Percentiles rank a stretch among this genome's conserved stretches.
These are phyloP conservation scores for Starmerella gropengiesseri DNA, from an alignment of 805 yeast genomes.

Conservation along the genomic window DNA sequence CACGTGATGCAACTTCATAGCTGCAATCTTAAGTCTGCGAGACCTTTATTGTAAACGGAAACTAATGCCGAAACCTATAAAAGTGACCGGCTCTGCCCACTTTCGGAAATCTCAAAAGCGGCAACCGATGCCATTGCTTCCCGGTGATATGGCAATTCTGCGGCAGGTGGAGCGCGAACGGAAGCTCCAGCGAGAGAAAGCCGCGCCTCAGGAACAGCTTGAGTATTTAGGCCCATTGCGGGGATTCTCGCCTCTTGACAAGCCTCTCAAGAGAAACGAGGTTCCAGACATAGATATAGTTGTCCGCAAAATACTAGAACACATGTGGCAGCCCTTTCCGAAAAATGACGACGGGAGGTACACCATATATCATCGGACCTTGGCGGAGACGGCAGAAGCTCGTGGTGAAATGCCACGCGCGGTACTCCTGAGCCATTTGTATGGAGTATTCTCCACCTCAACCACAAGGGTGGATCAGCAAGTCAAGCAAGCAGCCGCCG, in stretches of 20 bases:
- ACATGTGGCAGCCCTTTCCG: conserved; percentile 29
- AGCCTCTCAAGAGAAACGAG: conserved; percentile 11
- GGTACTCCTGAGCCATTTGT: conserved; percentile 29
- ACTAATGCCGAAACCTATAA: conserved; percentile 6
- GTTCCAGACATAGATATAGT: conserved; percentile 24
- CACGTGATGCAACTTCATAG: too few relatives aligned
- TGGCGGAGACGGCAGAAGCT: conserved; percentile 24
- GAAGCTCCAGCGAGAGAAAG: conserved; percentile 19
- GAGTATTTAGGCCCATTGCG: conserved; percentile 15
- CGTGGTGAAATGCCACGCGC: conserved; percentile 28
- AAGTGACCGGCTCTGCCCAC: conserved; percentile 4
- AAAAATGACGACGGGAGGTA: conserved; percentile 20
- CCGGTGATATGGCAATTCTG: conserved; percentile 22
- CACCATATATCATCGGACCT: conserved; percentile 20
- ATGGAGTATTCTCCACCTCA: conserved; percentile 30
- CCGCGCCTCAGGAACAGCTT: conserved; percentile 12
- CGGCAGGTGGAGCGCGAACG: conserved; percentile 24
- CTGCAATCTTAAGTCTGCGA: too few relatives aligned
- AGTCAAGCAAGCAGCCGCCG: conserved; percentile 21
- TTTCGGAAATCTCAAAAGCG: not conserved
- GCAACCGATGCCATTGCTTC: conserved; percentile 19
- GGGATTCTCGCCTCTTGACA: conserved; percentile 18
- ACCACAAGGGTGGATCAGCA: conserved; percentile 32
- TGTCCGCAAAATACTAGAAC: conserved; percentile 21
- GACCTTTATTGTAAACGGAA: too few relatives aligned